Percentiles rank a stretch among this genome's conserved stretches.
phyloP scores from a whole-genome alignment of 345 rosid species.

The rapeseed (Brassica napus) region DNA sequence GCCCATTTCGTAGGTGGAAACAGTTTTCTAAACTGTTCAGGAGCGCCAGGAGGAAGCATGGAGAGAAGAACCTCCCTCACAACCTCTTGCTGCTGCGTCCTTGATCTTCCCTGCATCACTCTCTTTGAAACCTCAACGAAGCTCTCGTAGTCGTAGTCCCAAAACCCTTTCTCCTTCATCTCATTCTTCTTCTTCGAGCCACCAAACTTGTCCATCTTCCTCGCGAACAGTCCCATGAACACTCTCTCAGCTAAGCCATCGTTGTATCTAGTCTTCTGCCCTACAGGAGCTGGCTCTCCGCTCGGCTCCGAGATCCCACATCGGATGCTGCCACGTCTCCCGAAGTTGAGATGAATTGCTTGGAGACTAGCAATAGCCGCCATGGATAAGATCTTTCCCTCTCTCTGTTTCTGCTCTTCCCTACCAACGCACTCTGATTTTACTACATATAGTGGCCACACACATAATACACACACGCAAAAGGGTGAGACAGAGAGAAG shows the following conservation, averaged over 20 bases:
- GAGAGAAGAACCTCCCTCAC: slow-evolving; percentile 91
- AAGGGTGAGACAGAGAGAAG: slow-evolving; percentile 5
- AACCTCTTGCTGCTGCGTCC: slow-evolving; percentile 75
- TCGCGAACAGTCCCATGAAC: slow-evolving; percentile 82
- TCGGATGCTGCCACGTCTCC: slow-evolving; percentile 31
- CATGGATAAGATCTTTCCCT: slow-evolving; percentile 44
- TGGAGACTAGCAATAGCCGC: slow-evolving; percentile 56
- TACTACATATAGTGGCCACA: slow-evolving; percentile 24
- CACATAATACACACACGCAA: slow-evolving; percentile 2
- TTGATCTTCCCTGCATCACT: slow-evolving; percentile 78
- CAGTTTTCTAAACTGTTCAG: slow-evolving; percentile 82
- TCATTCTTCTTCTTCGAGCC: slow-evolving; percentile 40
- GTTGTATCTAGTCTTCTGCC: slow-evolving; percentile 74
- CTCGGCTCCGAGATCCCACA: slow-evolving; percentile 83
- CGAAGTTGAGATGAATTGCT: slow-evolving; percentile 35
- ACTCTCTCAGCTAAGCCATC: slow-evolving; percentile 81
- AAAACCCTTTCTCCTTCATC: slow-evolving; percentile 48
- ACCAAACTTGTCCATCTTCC: slow-evolving; percentile 89
- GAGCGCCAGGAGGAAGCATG: slow-evolving; percentile 96
- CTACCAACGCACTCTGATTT: slow-evolving; percentile 18
- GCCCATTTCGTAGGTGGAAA: slow-evolving; percentile 98
- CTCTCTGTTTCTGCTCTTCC: background rate
- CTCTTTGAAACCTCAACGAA: slow-evolving; percentile 85
- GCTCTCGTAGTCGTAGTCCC: slow-evolving; percentile 70
- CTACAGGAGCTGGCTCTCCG: slow-evolving; percentile 84